These are phyloP conservation scores for Sideroxylon spinosum DNA, from an alignment of 179 eudicot genomes.

Conservation along the genomic window DNA sequence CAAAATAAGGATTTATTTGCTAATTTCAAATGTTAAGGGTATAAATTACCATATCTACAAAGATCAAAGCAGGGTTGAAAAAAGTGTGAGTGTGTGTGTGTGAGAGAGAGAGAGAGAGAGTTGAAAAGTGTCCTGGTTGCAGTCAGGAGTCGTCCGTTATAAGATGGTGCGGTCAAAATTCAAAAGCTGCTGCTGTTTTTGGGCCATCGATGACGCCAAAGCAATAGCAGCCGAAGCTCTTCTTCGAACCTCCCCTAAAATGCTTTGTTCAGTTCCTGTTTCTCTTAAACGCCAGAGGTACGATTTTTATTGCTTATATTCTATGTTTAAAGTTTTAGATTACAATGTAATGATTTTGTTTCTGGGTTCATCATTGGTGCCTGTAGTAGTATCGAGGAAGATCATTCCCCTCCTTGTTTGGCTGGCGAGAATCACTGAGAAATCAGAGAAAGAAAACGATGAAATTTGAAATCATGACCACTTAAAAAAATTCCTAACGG, in stretches of 20 bases:
- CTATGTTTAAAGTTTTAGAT: neutral
- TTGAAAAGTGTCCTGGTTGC: neutral
- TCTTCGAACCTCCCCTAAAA: too few species aligned
- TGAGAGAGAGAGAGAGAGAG: too few species aligned
- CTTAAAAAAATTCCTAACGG: neutral
- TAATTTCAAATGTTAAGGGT: too few species aligned
- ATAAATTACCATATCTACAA: too few species aligned
- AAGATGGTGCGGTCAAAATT: neutral
- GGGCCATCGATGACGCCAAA: too few species aligned
- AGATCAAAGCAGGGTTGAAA: too few species aligned
- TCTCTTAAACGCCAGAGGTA: neutral
- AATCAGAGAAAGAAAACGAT: neutral
- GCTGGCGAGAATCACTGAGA: neutral
- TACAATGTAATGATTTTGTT: neutral
- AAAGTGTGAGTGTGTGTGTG: too few species aligned
- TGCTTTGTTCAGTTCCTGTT: slow-evolving; percentile 1
- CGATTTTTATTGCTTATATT: neutral
- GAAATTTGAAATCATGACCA: neutral
- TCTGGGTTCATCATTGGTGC: neutral
- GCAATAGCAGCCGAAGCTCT: neutral
- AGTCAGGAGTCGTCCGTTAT: neutral
- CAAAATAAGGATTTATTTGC: too few species aligned
- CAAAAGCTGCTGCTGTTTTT: neutral
- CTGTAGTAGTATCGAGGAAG: neutral
- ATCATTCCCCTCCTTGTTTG: neutral